Percentiles rank a stretch among this genome's conserved stretches.
Conservation (phyloP, 2,329 filamentous ascomycete genomes). For the Helicocarpus griseus region DNA sequence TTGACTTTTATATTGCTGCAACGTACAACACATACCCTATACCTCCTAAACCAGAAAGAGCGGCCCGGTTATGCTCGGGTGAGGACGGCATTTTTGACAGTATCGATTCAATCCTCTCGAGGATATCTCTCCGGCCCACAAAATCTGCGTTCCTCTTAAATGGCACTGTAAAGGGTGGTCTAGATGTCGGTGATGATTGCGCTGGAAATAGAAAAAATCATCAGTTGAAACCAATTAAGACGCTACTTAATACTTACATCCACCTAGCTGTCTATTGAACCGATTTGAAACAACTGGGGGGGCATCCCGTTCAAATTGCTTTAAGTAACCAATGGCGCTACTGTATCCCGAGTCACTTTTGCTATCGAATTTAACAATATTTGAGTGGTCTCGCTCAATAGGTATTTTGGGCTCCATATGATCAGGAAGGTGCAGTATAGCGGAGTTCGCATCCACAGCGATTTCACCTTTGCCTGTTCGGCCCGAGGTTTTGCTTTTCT, state of each 20-base stretch:
- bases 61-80: slow-evolving; percentile 15
- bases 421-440: neutral
- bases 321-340: neutral
- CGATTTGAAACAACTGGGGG: neutral
- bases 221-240: no score
- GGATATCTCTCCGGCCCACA: slow-evolving; percentile 12
- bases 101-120: slow-evolving; percentile 5
- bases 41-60: slow-evolving; percentile 28
- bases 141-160: slow-evolving; percentile 13
- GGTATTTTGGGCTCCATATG: neutral
- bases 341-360: neutral
- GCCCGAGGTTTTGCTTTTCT: neutral
- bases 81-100: slow-evolving; percentile 1
- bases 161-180: slow-evolving; percentile 7
- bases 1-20: neutral
- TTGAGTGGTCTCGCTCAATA: neutral
- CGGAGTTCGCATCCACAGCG: neutral
- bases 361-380: neutral
- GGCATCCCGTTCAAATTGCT: neutral
- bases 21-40: slow-evolving; percentile 19
- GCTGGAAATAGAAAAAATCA: neutral
- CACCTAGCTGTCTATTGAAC: neutral
- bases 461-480: neutral
- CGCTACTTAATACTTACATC: no score
- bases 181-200: neutral